Conservation (phyloP, 257 asterid genomes). For the Eustoma russellianum region DNA sequence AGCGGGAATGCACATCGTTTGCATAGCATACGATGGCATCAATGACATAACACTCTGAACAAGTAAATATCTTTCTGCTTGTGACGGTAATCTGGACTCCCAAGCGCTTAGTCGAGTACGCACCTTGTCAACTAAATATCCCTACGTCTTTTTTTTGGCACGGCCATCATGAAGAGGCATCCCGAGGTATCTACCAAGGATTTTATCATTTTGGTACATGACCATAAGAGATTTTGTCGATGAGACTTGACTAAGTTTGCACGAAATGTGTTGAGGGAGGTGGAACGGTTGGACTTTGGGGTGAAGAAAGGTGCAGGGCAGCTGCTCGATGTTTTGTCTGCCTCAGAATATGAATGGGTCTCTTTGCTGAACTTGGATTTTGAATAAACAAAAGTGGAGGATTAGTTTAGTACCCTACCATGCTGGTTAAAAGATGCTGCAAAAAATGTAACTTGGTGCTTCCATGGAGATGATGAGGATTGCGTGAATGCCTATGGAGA, state of each 20-base stretch:
- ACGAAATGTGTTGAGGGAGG: conserved; percentile 30
- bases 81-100: too few relatives aligned
- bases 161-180: too few relatives aligned
- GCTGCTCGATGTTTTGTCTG: conserved; percentile 50
- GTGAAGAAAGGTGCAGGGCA: conserved; percentile 61
- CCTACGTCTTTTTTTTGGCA: too few relatives aligned
- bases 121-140: too few relatives aligned
- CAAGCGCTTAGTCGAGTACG: too few relatives aligned
- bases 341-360: conserved; percentile 43
- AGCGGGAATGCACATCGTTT: too few relatives aligned
- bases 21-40: too few relatives aligned
- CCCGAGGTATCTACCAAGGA: too few relatives aligned
- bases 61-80: too few relatives aligned
- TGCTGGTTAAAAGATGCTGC: conserved; percentile 55
- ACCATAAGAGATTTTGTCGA: conserved; percentile 20
- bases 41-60: too few relatives aligned
- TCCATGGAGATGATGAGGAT: conserved; percentile 35
- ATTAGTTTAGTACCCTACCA: conserved; percentile 39
- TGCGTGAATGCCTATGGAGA: conserved; percentile 1
- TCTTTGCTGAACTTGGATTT: conserved; percentile 53
- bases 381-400: conserved; percentile 40
- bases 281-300: conserved; percentile 51
- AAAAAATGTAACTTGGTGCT: conserved; percentile 32
- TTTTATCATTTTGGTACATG: too few relatives aligned
- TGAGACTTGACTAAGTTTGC: conserved; percentile 48